Evolutionary conservation across 106 monocot species (phyloP).

Genomic region (Dendrobium huoshanense): DNA sequence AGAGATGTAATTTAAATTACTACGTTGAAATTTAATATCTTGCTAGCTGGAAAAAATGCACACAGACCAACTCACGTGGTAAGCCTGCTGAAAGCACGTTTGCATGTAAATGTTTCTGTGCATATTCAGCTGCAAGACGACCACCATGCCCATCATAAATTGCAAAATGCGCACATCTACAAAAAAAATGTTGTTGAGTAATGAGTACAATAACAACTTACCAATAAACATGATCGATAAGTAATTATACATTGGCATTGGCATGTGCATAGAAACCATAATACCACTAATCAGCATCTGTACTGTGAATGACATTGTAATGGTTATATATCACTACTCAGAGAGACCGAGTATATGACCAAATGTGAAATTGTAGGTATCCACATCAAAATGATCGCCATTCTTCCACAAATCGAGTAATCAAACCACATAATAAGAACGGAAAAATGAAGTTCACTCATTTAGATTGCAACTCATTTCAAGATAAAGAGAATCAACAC

Average conservation of each 20-base stretch:
- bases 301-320: neutral
- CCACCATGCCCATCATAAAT: slow-evolving; percentile 95
- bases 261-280: neutral
- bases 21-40: neutral
- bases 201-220: neutral
- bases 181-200: neutral
- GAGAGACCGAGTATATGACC: neutral
- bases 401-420: neutral
- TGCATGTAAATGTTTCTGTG: slow-evolving; percentile 56
- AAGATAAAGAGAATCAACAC: neutral
- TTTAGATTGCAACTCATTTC: neutral
- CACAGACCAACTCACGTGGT: slow-evolving; percentile 99
- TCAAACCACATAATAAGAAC: neutral
- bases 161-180: slow-evolving; percentile 90
- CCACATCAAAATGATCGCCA: neutral
- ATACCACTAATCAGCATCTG: neutral
- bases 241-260: neutral
- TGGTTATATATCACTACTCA: neutral
- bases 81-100: slow-evolving; percentile 90
- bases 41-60: slow-evolving; percentile 14
- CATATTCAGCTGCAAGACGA: slow-evolving; percentile 76
- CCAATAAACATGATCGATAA: slow-evolving; percentile 1
- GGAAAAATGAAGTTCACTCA: neutral
- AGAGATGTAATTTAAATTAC: neutral
- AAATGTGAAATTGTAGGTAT: neutral